These are phyloP conservation scores for Posidonia australis DNA, from an alignment of 106 monocot species.

Conservation along the genomic window DNA sequence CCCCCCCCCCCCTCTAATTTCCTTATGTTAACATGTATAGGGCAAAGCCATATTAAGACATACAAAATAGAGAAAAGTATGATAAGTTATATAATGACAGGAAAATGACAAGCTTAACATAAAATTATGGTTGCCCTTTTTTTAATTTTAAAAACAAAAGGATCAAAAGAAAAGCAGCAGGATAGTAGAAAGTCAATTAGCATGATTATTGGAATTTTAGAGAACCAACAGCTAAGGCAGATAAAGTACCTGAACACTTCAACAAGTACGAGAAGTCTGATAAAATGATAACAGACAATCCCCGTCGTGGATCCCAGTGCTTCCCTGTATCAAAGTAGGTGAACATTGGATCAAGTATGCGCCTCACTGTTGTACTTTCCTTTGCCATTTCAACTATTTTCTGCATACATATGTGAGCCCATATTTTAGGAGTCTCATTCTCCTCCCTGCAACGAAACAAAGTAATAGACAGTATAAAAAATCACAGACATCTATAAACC, in stretches of 20 bases:
- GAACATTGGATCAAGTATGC: constrained; percentile 78
- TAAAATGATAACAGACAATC: constrained; percentile 64
- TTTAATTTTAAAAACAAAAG: too few relatives aligned
- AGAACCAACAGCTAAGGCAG: neutral
- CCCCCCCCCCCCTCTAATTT: too few relatives aligned
- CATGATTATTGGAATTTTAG: too few relatives aligned
- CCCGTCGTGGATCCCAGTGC: constrained; percentile 56
- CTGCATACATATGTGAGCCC: constrained; percentile 82
- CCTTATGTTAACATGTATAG: too few relatives aligned
- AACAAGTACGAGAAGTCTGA: constrained; percentile 48
- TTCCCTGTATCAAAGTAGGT: constrained; percentile 58
- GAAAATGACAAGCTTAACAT: too few relatives aligned
- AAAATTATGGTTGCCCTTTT: too few relatives aligned
- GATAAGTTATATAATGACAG: too few relatives aligned
- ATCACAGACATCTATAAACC: neutral
- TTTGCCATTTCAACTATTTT: constrained; percentile 81
- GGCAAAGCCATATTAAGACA: too few relatives aligned
- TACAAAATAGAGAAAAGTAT: too few relatives aligned
- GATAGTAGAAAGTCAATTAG: too few relatives aligned
- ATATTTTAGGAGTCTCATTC: constrained; percentile 58
- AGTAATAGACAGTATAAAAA: neutral
- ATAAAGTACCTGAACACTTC: constrained; percentile 56
- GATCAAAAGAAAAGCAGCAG: neutral
- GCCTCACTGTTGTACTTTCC: constrained; percentile 76
- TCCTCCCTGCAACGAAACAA: constrained; percentile 54